Evolutionary conservation across 106 monocot genomes (phyloP).

Genomic region (Apostasia shenzhenica): DNA sequence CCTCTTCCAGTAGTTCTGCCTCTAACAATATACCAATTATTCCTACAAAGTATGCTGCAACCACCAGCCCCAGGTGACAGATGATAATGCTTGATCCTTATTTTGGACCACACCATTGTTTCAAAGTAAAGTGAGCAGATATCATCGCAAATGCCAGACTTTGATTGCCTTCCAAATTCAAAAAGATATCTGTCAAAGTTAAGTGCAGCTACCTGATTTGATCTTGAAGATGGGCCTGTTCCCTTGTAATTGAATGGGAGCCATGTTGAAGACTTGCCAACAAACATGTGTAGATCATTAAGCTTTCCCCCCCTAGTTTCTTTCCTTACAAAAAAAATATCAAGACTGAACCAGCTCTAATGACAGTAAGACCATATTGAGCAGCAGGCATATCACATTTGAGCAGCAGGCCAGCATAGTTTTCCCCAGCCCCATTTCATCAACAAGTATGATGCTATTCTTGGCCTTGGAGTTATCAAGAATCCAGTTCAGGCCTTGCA

Average conservation of each 20-base stretch:
- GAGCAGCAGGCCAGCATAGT: too few species aligned
- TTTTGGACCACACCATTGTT: conserved; percentile 95
- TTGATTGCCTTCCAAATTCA: conserved; percentile 88
- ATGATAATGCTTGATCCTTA: conserved; percentile 70
- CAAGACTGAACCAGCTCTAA: conserved; percentile 76
- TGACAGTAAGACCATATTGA: conserved; percentile 81
- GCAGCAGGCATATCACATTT: conserved; percentile 11
- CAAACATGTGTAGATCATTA: conserved; percentile 97
- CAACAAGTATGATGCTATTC: too few species aligned
- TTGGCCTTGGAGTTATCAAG: too few species aligned
- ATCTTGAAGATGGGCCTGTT: conserved; percentile 78
- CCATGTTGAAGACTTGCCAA: conserved; percentile 87
- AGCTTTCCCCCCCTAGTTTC: conserved; percentile 63
- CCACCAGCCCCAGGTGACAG: conserved; percentile 89
- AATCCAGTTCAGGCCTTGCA: too few species aligned
- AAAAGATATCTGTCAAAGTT: conserved; percentile 73
- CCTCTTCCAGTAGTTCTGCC: conserved; percentile 38
- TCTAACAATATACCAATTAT: conserved; percentile 92
- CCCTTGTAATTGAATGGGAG: conserved; percentile 96
- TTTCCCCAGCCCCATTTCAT: too few species aligned
- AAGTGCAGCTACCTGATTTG: conserved; percentile 79
- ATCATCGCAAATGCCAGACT: conserved; percentile 83
- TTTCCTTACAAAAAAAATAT: conserved; percentile 87
- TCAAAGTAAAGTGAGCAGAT: conserved; percentile 95
- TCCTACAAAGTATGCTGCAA: conserved; percentile 80